Evolutionary conservation across 495 filamentous ascomycete genomes (phyloP), one percentile per base, ranked within the genome.

Genomic region (Neurospora sp.): DNA sequence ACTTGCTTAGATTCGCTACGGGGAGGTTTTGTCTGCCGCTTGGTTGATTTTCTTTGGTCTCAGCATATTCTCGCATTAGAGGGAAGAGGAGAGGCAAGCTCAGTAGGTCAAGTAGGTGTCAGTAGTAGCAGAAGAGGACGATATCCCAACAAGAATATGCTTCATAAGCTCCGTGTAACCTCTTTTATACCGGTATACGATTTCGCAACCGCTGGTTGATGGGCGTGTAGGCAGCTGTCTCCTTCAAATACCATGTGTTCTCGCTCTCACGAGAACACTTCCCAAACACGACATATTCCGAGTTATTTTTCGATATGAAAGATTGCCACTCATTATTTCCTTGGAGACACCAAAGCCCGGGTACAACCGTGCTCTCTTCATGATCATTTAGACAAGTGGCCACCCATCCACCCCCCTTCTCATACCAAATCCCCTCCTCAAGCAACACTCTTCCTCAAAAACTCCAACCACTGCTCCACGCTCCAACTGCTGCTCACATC

Each of bases 381-480:
- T 18, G 46, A 35, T 18, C 23, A 62, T 35, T 35, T 5, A 35
- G 4, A 35, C 35, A 35, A 35, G 35, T 5, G 35, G 35, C 35
- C 35, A 35, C 35, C 35, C 35, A 35, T 5, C 35, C 35, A 35
- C 35, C 35, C 35, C 35, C 35, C 35, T 35, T 5, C 35, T 5
- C 35, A 35, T 35, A 35, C 35, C 35, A 35, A 35, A 35, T 35
- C 35, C 35, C 35, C 35, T 5, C 35, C 12, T 85, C 83, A 96
- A 75, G 83, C 85, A 74, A 94, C 82, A 80, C 92, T 95, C 84
- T 92, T 92, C 76, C 85, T 86, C 80, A 97, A 80, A 92, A 92
- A 98, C 81, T 93, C 89, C 77, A 88, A 85, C 94, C 94, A 99
- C 81, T 96, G 91, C 70, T 90, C 89, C 77, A 82, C 85, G 4